Base-by-base conservation (phyloP, 2,329 filamentous ascomycete genomes). In the Chaetothyriales sp. region DNA sequence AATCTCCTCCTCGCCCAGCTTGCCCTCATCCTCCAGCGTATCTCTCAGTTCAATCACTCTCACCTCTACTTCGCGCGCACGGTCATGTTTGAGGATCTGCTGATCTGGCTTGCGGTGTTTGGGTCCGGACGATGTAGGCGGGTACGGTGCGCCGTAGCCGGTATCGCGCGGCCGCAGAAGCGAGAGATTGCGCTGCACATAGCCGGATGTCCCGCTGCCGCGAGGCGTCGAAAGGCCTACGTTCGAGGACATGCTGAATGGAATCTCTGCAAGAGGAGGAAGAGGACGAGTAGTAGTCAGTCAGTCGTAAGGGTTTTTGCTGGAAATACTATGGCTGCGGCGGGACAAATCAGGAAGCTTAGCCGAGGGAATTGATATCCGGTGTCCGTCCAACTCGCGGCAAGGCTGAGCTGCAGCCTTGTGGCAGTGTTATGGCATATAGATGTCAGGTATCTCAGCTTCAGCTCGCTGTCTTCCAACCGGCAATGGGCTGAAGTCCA, bases 141-240 rank as follows among this genome's bases (percentile, higher is more conserved):
- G 52, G 68, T 94, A 95, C 0, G 88, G 89, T 18, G 81, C 81
- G 53, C 73, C 76, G 61, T 80, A 78, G 47, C 66, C 68, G 22
- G 63, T 55, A 70, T 94, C 87, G 69, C 90, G 88, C 26, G 86
- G 88, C 64, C 78, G 81, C 60, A 95, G 80, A 64, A 90, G 82
- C 18, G 92, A 92, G 36, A 88, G 80, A 72, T 96, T 98, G 68
- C 88, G 86, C 70, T 96, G 90, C 51, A 98, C 90, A 66, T 96
- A 96, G 65, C 92, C 92, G 1, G 90, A 96, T 51, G 92, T 98
- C 46, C 92, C 92, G 65, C 86, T 94, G 59, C 92, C 92, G 63
- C 92, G 83, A 2, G 92, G 92, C 3, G 92, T 98, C 51, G 84
- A 81, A 62, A 98, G 86, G 52, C 92, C 93, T 63, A 98, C 92